phyloP scores from a whole-genome alignment of 331 rosid genomes.

The Telfairia occidentalis region DNA sequence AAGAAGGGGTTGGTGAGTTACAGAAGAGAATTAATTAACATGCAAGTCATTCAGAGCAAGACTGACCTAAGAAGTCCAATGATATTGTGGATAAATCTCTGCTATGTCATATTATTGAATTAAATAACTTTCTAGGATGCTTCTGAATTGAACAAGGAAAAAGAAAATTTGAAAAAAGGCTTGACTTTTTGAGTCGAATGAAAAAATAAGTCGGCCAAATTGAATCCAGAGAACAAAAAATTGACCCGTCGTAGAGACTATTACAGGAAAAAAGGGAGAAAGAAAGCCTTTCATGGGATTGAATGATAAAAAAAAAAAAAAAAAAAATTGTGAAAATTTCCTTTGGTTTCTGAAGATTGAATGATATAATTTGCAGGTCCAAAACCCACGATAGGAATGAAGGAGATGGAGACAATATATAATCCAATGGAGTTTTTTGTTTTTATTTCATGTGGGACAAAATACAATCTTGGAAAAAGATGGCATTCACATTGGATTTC shows the following conservation, averaged over 20 bases:
- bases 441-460: constrained; percentile 4
- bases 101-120: background rate
- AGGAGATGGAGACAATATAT: constrained; percentile 9
- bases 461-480: background rate
- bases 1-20: background rate
- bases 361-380: background rate
- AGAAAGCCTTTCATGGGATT: background rate
- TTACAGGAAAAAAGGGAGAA: background rate
- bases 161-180: background rate
- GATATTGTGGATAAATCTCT: background rate
- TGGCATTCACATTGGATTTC: background rate
- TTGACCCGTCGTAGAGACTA: background rate
- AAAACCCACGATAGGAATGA: background rate
- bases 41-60: background rate
- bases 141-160: background rate
- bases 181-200: background rate
- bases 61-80: background rate
- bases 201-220: background rate
- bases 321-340: background rate
- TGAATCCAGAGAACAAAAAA: background rate
- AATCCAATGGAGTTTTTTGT: background rate
- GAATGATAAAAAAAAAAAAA: background rate
- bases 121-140: background rate
- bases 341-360: background rate
- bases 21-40: background rate